These are phyloP conservation scores for Peronosclerospora sorghi DNA, from an alignment of 352 stramenopile genomes.

Conservation along the genomic window DNA sequence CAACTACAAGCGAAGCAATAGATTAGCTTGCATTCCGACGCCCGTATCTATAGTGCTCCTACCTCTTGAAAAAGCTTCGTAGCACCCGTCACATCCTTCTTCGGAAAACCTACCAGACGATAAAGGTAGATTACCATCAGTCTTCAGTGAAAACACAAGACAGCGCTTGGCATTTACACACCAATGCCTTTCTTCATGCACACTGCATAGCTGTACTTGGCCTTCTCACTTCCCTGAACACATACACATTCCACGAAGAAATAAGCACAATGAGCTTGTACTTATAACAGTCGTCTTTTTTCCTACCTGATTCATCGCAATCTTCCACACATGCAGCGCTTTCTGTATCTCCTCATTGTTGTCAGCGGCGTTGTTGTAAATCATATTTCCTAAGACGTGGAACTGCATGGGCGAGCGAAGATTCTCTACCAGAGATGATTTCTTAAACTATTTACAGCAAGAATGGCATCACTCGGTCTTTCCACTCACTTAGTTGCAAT, in stretches of 20 bases:
- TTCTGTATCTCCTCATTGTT: conserved; percentile 58
- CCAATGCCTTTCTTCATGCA: conserved; percentile 74
- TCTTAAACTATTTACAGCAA: conserved; percentile 35
- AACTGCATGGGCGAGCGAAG: conserved; percentile 48
- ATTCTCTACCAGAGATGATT: conserved; percentile 44
- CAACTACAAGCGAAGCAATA: conserved; percentile 24
- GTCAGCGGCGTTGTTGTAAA: conserved; percentile 65
- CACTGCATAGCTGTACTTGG: conserved; percentile 80
- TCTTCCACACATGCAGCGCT: conserved; percentile 65
- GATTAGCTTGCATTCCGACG: neutral
- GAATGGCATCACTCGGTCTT: neutral
- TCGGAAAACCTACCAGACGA: conserved; percentile 31
- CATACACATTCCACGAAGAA: neutral
- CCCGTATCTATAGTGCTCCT: neutral
- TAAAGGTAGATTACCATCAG: neutral
- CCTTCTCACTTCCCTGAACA: conserved; percentile 54
- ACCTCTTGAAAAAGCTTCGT: conserved; percentile 72
- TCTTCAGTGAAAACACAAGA: neutral
- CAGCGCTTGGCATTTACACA: conserved; percentile 13
- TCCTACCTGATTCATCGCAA: conserved; percentile 64
- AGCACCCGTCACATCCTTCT: conserved; percentile 38
- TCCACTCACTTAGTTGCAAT: neutral
- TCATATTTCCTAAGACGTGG: conserved; percentile 70
- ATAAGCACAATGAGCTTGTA: neutral
- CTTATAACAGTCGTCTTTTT: neutral